phyloP scores from a whole-genome alignment of 441 rosid species.

The Bocquillonia castaneifolia region DNA sequence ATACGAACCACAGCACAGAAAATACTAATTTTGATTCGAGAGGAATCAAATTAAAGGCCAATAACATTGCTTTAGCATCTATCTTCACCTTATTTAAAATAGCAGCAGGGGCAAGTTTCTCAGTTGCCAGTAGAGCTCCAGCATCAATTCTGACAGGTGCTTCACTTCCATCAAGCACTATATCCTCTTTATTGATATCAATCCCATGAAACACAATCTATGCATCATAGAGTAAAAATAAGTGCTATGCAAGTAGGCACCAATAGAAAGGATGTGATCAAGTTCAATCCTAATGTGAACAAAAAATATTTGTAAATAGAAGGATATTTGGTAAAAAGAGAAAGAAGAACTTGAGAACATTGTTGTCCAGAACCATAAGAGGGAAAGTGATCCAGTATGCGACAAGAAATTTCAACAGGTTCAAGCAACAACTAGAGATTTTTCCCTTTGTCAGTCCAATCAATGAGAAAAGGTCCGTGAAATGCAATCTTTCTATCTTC shows the following conservation, averaged over 20 bases:
- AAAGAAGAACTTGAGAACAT: not conserved
- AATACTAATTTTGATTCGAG: conserved; percentile 15
- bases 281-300: not conserved
- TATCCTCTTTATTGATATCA: conserved; percentile 63
- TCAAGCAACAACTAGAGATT: not conserved
- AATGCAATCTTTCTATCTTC: not conserved
- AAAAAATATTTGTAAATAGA: not conserved
- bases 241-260: not conserved
- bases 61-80: conserved; percentile 8
- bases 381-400: not conserved
- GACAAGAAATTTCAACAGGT: not conserved
- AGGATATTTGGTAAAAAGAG: not conserved
- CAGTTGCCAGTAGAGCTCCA: conserved; percentile 73
- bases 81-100: conserved; percentile 64
- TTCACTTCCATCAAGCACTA: conserved; percentile 93
- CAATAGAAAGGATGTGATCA: conserved; percentile 2
- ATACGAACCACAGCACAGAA: conserved; percentile 9
- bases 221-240: conserved; percentile 15
- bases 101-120: conserved; percentile 72
- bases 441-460: not conserved
- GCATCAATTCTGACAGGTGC: conserved; percentile 83
- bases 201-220: conserved; percentile 88
- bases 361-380: not conserved
- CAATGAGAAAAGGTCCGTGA: not conserved
- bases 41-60: conserved; percentile 3